phyloP scores from a whole-genome alignment of 257 asterid genomes.

The Ligustrum vulgare region DNA sequence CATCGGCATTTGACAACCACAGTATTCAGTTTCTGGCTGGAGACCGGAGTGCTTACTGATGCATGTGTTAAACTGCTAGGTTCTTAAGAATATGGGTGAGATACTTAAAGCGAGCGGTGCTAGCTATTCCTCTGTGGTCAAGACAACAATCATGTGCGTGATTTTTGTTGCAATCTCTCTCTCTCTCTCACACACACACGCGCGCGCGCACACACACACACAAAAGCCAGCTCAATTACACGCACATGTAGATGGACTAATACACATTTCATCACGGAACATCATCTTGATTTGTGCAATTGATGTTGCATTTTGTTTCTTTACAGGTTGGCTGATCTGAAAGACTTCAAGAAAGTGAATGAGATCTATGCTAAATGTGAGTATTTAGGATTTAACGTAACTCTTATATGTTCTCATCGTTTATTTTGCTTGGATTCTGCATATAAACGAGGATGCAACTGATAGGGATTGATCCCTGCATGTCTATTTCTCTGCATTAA shows the following conservation, averaged over 20 bases:
- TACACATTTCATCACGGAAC: constrained; percentile 1
- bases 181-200: background rate
- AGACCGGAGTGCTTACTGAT: background rate
- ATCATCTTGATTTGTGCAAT: constrained; percentile 7
- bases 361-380: constrained; percentile 94
- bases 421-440: background rate
- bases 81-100: constrained; percentile 97
- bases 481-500: constrained; percentile 7
- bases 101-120: constrained; percentile 93
- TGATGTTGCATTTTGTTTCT: constrained; percentile 16
- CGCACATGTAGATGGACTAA: background rate
- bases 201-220: background rate
- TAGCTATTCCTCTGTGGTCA: constrained; percentile 87
- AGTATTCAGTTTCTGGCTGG: background rate
- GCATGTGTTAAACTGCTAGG: constrained; percentile 38
- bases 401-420: background rate
- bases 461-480: background rate
- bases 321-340: constrained; percentile 94
- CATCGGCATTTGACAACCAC: background rate
- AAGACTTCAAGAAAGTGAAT: constrained; percentile 90
- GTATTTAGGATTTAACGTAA: constrained; percentile 32
- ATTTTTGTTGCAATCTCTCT: constrained; percentile 12
- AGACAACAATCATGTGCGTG: constrained; percentile 93
- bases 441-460: background rate
- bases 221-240: background rate